Conservation (phyloP, 1,284 basidiomycete genomes). For the Lignosus rhinocerotis region DNA sequence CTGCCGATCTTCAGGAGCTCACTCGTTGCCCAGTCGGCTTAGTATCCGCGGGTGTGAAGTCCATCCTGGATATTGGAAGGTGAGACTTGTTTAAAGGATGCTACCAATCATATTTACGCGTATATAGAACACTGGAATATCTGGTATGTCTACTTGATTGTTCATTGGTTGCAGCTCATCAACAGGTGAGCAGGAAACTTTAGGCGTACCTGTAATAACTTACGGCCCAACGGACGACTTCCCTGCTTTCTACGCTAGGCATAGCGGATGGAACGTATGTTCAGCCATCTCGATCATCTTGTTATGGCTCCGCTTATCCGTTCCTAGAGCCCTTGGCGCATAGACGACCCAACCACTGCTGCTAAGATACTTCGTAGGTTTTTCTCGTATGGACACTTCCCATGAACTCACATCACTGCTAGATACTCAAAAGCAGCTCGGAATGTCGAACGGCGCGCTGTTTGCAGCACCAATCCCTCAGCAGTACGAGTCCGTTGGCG, state of each 20-base stretch:
- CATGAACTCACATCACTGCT: background rate
- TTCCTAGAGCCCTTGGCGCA: slow-evolving; percentile 68
- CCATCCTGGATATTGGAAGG: slow-evolving; percentile 92
- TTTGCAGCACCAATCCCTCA: slow-evolving; percentile 92
- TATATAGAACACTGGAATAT: slow-evolving; percentile 84
- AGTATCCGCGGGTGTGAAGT: slow-evolving; percentile 94
- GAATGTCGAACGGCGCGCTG: slow-evolving; percentile 72
- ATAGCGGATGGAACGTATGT: slow-evolving; percentile 78
- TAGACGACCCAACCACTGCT: slow-evolving; percentile 59
- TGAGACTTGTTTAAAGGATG: slow-evolving; percentile 24
- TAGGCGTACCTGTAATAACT: slow-evolving; percentile 90
- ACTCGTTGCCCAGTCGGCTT: slow-evolving; percentile 85
- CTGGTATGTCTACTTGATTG: slow-evolving; percentile 52
- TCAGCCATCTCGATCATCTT: too few species aligned
- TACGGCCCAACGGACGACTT: slow-evolving; percentile 81
- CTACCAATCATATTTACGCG: background rate
- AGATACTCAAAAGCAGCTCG: slow-evolving; percentile 66
- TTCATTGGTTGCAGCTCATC: too few species aligned
- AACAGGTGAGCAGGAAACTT: slow-evolving; percentile 72
- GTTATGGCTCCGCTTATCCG: background rate
- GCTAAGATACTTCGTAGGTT: slow-evolving; percentile 72
- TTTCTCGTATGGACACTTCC: background rate
- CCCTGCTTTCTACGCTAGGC: slow-evolving; percentile 91
- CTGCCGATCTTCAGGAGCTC: slow-evolving; percentile 88
- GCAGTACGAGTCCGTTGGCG: slow-evolving; percentile 68